These are phyloP conservation scores for Limnanthes douglasii DNA, from an alignment of 345 rosid genomes.

Conservation along the genomic window DNA sequence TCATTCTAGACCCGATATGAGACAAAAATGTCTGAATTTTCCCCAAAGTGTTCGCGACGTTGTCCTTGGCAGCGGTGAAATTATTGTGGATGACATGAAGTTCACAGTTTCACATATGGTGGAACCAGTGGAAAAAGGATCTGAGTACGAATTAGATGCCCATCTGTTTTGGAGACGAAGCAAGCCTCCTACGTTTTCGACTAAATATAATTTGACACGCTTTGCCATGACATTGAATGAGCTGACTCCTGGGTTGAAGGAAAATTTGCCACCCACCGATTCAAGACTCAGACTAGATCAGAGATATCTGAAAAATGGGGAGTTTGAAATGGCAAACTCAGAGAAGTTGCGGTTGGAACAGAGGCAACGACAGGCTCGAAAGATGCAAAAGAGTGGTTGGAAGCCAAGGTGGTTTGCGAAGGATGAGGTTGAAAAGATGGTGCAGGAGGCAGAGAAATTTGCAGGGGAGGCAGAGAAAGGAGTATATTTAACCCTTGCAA, in stretches of 20 bases:
- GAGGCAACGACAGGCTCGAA: constrained; percentile 28
- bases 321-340: constrained; percentile 20
- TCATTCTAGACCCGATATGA: constrained; percentile 38
- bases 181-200: constrained; percentile 11
- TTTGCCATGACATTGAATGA: constrained; percentile 27
- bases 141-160: constrained; percentile 10
- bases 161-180: constrained; percentile 22
- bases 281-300: constrained; percentile 33
- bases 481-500: too few species aligned
- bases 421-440: too few species aligned
- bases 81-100: constrained; percentile 97
- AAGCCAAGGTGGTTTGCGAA: too few species aligned
- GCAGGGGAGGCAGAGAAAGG: too few species aligned
- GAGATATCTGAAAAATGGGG: constrained; percentile 22
- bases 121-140: constrained; percentile 94
- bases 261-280: constrained; percentile 31
- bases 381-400: too few species aligned
- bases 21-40: constrained; percentile 69
- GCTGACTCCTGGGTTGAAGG: constrained; percentile 24
- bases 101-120: constrained; percentile 95
- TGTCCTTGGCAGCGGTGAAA: constrained; percentile 90
- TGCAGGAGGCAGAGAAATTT: too few species aligned
- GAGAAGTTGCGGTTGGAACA: constrained; percentile 33
- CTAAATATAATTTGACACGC: constrained; percentile 20
- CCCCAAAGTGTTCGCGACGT: constrained; percentile 97